Evolutionary conservation across 2,329 filamentous ascomycete species (phyloP), one percentile per base, ranked within the genome.

Genomic region (Dendryphion nanum): DNA sequence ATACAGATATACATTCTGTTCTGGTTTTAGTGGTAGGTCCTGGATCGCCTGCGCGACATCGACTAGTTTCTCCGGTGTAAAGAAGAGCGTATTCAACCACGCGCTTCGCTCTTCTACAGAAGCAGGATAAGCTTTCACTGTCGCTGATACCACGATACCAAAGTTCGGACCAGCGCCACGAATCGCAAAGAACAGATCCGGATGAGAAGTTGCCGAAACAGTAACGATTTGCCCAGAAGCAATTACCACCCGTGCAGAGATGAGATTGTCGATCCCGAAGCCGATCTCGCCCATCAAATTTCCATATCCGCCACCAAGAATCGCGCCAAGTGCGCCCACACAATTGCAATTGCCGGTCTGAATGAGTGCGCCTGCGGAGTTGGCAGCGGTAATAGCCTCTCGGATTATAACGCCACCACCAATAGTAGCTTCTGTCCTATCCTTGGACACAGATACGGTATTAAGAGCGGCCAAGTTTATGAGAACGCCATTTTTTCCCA

Each of bases 261-360:
- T 42, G 23, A 78, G 58, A 42, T 72, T 73, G 53, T 79, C 76
- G 31, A 77, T 71, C 1, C 68, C 68, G 12, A 82, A 68, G 0
- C 81, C 81, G 33, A 77, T 61, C 18, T 67, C 60, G 2, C 76
- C 74, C 33, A 71, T 73, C 18, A 82, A 60, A 59, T 74, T 72
- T 4, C 80, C 78, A 47, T 77, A 78, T 2, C 78, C 79, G 24
- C 77, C 78, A 4, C 77, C 76, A 4, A 63, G 50, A 16, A 51
- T 36, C 17, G 59, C 59, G 19, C 59, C 55, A 6, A 61, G 28
- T 15, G 45, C 44, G 10, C 59, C 59, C 17, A 63, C 53, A 24
- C 57, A 62, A 24, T 63, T 60, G 44, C 59, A 61, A 26, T 58
- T 61, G 15, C 57, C 57, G 7, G 57, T 60, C 6, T 48, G 32